Conservation (phyloP, 768 basidiomycete genomes). For the Boletus subcaerulescens region DNA sequence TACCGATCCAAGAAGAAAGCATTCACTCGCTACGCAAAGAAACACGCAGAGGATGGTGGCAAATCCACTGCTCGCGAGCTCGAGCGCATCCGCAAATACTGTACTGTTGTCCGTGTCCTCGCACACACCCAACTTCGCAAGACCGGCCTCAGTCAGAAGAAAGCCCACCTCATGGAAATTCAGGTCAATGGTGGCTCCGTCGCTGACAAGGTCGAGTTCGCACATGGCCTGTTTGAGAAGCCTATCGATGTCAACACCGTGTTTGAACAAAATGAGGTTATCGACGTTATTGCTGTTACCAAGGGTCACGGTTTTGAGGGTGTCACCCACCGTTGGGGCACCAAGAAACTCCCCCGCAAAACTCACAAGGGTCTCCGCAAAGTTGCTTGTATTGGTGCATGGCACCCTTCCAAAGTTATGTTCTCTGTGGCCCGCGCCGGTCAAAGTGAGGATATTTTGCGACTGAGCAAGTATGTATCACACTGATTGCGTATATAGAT, state of each 20-base stretch:
- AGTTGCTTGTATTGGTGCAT: constrained; percentile 98
- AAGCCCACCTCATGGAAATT: constrained; percentile 99
- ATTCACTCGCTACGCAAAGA: constrained; percentile 99
- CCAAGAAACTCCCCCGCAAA: constrained; percentile 97
- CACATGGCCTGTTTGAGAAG: constrained; percentile 95
- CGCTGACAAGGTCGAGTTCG: constrained; percentile 96
- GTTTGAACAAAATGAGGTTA: constrained; percentile 96
- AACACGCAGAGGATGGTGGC: constrained; percentile 92
- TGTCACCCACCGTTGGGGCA: constrained; percentile 99
- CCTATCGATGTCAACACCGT: constrained; percentile 78
- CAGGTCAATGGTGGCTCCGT: constrained; percentile 97
- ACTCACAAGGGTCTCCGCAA: constrained; percentile 99
- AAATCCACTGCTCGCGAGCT: constrained; percentile 93
- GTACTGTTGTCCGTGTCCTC: constrained; percentile 98
- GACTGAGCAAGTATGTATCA: background rate
- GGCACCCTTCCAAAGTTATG: constrained; percentile 99
- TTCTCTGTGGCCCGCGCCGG: constrained; percentile 99
- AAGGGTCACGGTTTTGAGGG: constrained; percentile 99
- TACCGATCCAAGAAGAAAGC: constrained; percentile 99
- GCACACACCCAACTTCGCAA: constrained; percentile 99
- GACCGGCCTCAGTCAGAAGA: constrained; percentile 98
- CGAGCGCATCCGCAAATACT: constrained; percentile 99
- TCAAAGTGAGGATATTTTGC: constrained; percentile 72
- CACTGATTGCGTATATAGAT: constrained; percentile 43
- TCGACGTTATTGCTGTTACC: constrained; percentile 97